Percentiles rank a stretch among this genome's conserved stretches.
phyloP scores from a whole-genome alignment of 1,139 yeast genomes.

The Suhomyces bolitotheri region DNA sequence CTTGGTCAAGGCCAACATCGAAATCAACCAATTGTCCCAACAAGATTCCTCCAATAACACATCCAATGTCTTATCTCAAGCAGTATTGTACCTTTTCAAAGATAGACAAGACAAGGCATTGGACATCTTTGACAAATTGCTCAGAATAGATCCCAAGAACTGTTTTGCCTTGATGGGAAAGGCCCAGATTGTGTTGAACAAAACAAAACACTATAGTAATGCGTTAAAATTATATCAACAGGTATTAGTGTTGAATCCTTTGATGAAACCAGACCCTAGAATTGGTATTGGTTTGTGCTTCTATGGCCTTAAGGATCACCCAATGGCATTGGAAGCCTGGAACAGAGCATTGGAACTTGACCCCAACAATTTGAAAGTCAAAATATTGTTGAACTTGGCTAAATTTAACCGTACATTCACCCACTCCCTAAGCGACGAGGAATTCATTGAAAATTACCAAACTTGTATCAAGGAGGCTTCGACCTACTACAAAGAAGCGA shows the following conservation, averaged over 20 bases:
- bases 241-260: conserved; percentile 73
- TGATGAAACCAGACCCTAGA: conserved; percentile 86
- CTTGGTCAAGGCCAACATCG: conserved; percentile 26
- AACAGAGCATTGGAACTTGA: conserved; percentile 71
- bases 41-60: conserved; percentile 20
- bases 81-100: conserved; percentile 47
- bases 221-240: conserved; percentile 86
- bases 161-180: conserved; percentile 80
- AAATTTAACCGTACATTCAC: conserved; percentile 66
- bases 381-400: conserved; percentile 65
- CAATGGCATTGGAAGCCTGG: conserved; percentile 83
- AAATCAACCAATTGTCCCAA: conserved; percentile 20
- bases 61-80: conserved; percentile 61
- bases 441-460: conserved; percentile 52
- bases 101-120: conserved; percentile 65
- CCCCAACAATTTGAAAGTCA: conserved; percentile 60
- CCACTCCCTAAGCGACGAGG: conserved; percentile 58
- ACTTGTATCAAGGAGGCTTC: conserved; percentile 42
- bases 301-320: conserved; percentile 81
- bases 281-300: conserved; percentile 93
- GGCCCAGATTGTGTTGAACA: conserved; percentile 76
- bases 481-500: conserved; percentile 26
- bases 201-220: conserved; percentile 63
- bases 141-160: conserved; percentile 54
- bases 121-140: conserved; percentile 57